phyloP scores from a whole-genome alignment of 768 basidiomycete species.

The Lentinula detonsa region DNA sequence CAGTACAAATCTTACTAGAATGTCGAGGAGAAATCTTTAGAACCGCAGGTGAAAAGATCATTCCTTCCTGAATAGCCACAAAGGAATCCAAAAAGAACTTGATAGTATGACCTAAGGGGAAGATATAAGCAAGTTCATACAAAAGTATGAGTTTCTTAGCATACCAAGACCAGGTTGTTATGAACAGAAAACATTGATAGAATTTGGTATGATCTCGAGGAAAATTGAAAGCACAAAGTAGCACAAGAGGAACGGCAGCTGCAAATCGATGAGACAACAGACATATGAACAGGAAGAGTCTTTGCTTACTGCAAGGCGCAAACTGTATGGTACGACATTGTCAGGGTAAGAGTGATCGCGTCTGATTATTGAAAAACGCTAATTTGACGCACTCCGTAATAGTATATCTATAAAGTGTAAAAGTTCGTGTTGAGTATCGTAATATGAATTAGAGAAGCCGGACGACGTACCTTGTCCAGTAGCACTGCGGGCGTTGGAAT shows the following conservation, averaged over 20 bases:
- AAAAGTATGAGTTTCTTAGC: background rate
- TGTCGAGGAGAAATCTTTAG: constrained; percentile 5
- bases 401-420: background rate
- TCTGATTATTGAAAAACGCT: background rate
- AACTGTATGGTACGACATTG: background rate
- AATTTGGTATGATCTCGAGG: constrained; percentile 1
- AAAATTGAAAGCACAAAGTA: constrained; percentile 1
- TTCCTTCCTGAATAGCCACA: background rate
- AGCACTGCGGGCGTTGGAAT: constrained; percentile 3
- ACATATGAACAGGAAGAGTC: background rate
- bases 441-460: background rate
- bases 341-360: background rate
- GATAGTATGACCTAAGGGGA: constrained; percentile 4
- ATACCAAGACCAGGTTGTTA: constrained; percentile 5
- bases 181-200: constrained; percentile 2
- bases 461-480: constrained; percentile 1
- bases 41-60: constrained; percentile 4
- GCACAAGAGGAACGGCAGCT: background rate
- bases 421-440: background rate
- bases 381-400: constrained; percentile 2
- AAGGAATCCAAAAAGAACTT: constrained; percentile 7
- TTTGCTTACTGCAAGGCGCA: background rate
- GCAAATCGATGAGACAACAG: background rate
- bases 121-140: background rate
- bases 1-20: background rate